Evolutionary conservation across 1,139 yeast genomes (phyloP).

Genomic region (Pichia inconspicua): DNA sequence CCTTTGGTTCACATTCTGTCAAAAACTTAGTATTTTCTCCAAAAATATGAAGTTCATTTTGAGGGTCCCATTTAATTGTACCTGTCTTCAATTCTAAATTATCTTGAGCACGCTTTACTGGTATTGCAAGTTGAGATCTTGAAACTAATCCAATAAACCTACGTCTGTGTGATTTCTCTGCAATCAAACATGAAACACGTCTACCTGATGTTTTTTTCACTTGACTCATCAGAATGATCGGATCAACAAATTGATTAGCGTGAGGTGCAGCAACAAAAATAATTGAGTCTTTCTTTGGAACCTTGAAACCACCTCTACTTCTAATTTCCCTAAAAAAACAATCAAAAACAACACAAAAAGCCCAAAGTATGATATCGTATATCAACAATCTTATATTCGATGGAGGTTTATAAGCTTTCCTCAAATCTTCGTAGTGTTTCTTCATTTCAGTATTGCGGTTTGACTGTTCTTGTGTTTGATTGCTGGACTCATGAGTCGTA

Average conservation of each 20-base stretch:
- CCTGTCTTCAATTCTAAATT: slow-evolving; percentile 39
- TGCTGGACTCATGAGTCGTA: not conserved
- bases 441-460: slow-evolving; percentile 2
- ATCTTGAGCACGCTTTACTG: slow-evolving; percentile 90
- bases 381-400: slow-evolving; percentile 24
- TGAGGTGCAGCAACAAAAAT: slow-evolving; percentile 97
- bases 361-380: slow-evolving; percentile 33
- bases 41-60: slow-evolving; percentile 39
- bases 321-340: slow-evolving; percentile 81
- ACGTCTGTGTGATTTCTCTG: slow-evolving; percentile 68
- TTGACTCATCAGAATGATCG: slow-evolving; percentile 75
- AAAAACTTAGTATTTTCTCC: slow-evolving; percentile 66
- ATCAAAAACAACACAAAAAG: slow-evolving; percentile 27
- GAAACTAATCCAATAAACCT: slow-evolving; percentile 70
- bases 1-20: slow-evolving; percentile 55
- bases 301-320: slow-evolving; percentile 83
- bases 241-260: slow-evolving; percentile 94
- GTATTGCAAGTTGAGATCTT: slow-evolving; percentile 70
- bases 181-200: slow-evolving; percentile 78
- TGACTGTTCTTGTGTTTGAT: not conserved
- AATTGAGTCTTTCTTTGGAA: slow-evolving; percentile 79
- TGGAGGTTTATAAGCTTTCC: slow-evolving; percentile 21
- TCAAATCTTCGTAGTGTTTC: slow-evolving; percentile 11
- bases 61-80: slow-evolving; percentile 30
- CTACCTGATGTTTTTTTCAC: slow-evolving; percentile 65